These are phyloP conservation scores for Hypoxylon lienhwacheense DNA, from an alignment of 495 filamentous ascomycete genomes.

Conservation along the genomic window DNA sequence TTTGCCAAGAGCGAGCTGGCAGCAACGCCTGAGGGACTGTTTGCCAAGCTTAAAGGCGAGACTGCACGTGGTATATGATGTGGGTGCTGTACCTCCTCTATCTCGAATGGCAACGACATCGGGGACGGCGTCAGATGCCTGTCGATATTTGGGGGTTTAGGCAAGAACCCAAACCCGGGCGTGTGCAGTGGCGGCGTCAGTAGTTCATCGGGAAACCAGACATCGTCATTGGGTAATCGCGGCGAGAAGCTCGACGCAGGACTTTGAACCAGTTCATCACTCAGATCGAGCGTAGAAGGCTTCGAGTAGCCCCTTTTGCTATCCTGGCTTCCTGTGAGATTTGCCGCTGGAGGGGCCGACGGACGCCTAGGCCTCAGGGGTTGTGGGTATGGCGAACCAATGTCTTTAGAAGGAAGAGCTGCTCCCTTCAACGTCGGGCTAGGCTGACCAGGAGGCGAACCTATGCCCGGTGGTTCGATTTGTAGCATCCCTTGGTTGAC, in stretches of 20 bases:
- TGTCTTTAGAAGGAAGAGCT: conserved; percentile 12
- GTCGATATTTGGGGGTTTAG: conserved; percentile 21
- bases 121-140: conserved; percentile 24
- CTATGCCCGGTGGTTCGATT: conserved; percentile 38
- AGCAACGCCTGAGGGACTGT: conserved; percentile 27
- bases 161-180: conserved; percentile 23
- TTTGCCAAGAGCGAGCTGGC: conserved; percentile 51
- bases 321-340: neutral
- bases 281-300: conserved; percentile 5
- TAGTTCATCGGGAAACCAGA: conserved; percentile 14
- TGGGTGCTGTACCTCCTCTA: conserved; percentile 1
- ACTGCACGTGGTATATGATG: conserved; percentile 14
- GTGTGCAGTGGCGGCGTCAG: conserved; percentile 26
- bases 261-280: conserved; percentile 2
- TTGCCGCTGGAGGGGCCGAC: neutral
- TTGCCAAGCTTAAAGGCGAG: conserved; percentile 23
- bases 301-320: neutral
- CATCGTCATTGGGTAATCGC: conserved; percentile 2
- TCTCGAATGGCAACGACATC: conserved; percentile 17
- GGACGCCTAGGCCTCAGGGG: conserved; percentile 29
- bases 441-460: conserved; percentile 36
- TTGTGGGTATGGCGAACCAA: conserved; percentile 26
- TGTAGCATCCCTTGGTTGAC: conserved; percentile 29
- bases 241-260: conserved; percentile 16
- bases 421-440: conserved; percentile 37